Evolutionary conservation across 2,329 filamentous ascomycete genomes (phyloP), one percentile per base, ranked within the genome.

Genomic region (Fusarium praegraminearum): DNA sequence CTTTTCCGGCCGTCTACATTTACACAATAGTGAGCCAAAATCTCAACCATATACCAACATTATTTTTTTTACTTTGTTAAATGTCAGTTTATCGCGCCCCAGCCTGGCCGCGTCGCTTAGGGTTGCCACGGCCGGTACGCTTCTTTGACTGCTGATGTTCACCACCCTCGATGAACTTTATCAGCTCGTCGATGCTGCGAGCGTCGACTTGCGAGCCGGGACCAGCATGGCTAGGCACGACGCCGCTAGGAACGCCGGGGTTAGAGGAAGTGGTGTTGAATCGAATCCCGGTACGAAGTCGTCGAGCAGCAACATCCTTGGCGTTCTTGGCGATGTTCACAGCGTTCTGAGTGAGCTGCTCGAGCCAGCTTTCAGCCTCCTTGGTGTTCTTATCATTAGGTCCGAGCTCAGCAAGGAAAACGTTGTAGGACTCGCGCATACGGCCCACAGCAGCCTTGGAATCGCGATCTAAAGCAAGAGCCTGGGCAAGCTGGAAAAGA

Each of bases 361-460:
- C 93, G 26, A 98, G 88, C 96, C 96, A 99, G 76, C 89, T 93
- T 83, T 97, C 94, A 4, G 96, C 95, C 80, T 99, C 96, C 84
- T 97, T 98, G 68, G 96, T 99, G 84, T 99, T 98, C 80, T 94
- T 93, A 80, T 98, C 94, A 40, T 97, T 90, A 3, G 94, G 84
- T 30, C 96, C 96, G 7, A 99, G 90, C 76, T 96, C 90, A 61
- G 85, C 84, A 69, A 94, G 89, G 90, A 99, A 99, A 78, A 98
- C 97, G 81, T 92, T 97, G 84, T 94, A 98, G 46, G 94, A 96
- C 80, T 98, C 94, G 65, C 94, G 92, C 96, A 99, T 99, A 78
- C 92, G 91, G 78, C 88, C 90, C 59, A 99, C 94, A 16, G 96
- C 94, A 49, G 87, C 91, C 84, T 97, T 97, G 74, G 94, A 91